phyloP scores from a whole-genome alignment of 352 stramenopile species.

The Globisporangium camurandrum region DNA sequence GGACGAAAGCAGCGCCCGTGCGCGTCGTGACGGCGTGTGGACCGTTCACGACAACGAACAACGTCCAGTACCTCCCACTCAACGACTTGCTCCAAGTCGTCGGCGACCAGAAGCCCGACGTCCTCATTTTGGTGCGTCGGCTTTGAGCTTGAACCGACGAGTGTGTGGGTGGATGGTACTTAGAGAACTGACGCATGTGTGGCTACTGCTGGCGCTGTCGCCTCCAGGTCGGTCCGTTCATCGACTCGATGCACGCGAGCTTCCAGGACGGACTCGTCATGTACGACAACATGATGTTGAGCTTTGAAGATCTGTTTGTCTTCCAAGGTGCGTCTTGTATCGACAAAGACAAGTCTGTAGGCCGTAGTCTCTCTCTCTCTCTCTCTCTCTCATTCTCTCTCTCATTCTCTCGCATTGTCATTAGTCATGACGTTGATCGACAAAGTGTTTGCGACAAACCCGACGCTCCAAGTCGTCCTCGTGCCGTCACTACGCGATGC shows the following conservation, averaged over 20 bases:
- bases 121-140: conserved; percentile 87
- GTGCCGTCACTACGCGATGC: conserved; percentile 95
- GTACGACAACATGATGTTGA: conserved; percentile 75
- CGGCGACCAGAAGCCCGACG: conserved; percentile 85
- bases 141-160: background rate
- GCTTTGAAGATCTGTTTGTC: conserved; percentile 81
- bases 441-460: conserved; percentile 44
- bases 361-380: conserved; percentile 44
- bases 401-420: too few species aligned
- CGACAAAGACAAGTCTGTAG: conserved; percentile 76
- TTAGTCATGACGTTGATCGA: conserved; percentile 73
- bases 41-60: conserved; percentile 93
- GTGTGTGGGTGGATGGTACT: background rate
- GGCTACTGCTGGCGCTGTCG: background rate
- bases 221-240: conserved; percentile 91
- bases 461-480: conserved; percentile 85
- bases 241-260: conserved; percentile 89
- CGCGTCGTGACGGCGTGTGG: conserved; percentile 88
- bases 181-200: background rate
- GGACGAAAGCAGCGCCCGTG: conserved; percentile 31
- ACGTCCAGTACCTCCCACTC: conserved; percentile 93
- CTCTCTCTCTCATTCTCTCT: background rate
- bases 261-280: conserved; percentile 79
- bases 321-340: conserved; percentile 75
- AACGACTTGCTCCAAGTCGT: conserved; percentile 88